Base-by-base conservation (phyloP, 768 basidiomycete species). In the Rhizopogon salebrosus region DNA sequence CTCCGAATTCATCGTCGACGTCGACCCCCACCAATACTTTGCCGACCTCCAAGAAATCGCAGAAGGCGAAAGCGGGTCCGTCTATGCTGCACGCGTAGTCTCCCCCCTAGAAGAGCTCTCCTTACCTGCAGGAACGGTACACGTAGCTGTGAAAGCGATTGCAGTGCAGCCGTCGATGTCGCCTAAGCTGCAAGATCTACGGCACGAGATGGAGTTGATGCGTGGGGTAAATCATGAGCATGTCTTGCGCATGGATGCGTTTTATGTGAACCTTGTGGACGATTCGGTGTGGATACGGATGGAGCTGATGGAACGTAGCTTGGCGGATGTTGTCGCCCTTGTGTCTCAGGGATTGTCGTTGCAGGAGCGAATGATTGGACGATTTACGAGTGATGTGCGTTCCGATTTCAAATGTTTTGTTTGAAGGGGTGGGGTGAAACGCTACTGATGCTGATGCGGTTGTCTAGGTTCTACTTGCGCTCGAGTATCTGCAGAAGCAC, bases 251-350 rank as follows among this genome's bases (percentile, higher is more conserved):
- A 78, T 88, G 72, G 87, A 89, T 61, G 80, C 76, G 40, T 67
- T 89, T 22, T 89, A 89, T 65, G 83, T 89, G 26, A 81, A 85
- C 59, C 63, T 84, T 6, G 72, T 73, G 34, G 71, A 68, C 40
- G 72, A 73, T 49, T 78, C 83, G 53, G 67, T 93, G 35, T 93
- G 91, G 91, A 85, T 93, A 45, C 74, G 85, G 56, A 93, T 93
- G 91, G 89, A 92, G 65, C 79, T 92, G 29, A 91, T 93, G 90
- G 89, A 91, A 60, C 77, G 89, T 56, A 91, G 89, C 63, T 71
- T 93, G 58, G 91, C 91, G 60, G 91, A 93, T 64, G 78, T 93
- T 41, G 75, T 92, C 14, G 80, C 74, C 14, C 66, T 91, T 18
- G 80, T 80, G 6, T 77, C 72, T 11, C 74, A 80, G 54, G 88